A percentile compares a stretch with the other conserved stretches of the same genome.
Evolutionary conservation across 768 basidiomycete genomes (phyloP).

Genomic region (Thelephora aurantiotincta): DNA sequence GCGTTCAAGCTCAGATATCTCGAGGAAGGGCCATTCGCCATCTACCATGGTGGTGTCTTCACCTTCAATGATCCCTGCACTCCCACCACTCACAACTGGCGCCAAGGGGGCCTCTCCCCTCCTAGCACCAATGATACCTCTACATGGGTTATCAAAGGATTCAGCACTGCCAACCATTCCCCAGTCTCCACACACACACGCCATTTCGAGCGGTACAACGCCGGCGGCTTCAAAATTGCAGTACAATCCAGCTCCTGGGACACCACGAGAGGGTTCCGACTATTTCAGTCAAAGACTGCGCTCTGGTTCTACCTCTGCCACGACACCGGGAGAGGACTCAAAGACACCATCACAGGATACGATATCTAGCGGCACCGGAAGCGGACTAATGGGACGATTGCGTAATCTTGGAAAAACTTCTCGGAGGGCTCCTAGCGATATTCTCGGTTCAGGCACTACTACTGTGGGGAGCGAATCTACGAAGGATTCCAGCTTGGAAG

Average conservation of each 20-base stretch:
- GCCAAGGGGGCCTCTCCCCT: conserved; percentile 38
- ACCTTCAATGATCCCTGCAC: conserved; percentile 50
- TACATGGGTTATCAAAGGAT: neutral
- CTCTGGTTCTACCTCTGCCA: neutral
- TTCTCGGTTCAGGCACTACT: neutral
- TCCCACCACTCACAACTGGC: conserved; percentile 33
- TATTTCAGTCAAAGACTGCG: neutral
- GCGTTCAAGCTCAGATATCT: conserved; percentile 18
- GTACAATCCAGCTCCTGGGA: neutral
- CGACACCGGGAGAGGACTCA: neutral
- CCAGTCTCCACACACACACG: neutral
- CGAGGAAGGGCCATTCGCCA: neutral
- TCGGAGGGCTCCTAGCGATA: neutral
- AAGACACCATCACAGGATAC: neutral
- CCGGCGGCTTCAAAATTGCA: neutral
- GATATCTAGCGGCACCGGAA: neutral
- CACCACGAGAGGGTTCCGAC: neutral
- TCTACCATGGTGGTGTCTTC: conserved; percentile 32
- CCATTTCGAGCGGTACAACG: neutral
- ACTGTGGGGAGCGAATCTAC: neutral
- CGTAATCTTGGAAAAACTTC: conserved; percentile 1
- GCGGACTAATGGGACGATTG: conserved; percentile 1
- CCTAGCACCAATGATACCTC: conserved; percentile 24
- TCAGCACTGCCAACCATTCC: neutral
- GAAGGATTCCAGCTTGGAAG: no score